These are phyloP conservation scores for Abelmoschus esculentus DNA, from an alignment of 345 rosid genomes.

Conservation along the genomic window DNA sequence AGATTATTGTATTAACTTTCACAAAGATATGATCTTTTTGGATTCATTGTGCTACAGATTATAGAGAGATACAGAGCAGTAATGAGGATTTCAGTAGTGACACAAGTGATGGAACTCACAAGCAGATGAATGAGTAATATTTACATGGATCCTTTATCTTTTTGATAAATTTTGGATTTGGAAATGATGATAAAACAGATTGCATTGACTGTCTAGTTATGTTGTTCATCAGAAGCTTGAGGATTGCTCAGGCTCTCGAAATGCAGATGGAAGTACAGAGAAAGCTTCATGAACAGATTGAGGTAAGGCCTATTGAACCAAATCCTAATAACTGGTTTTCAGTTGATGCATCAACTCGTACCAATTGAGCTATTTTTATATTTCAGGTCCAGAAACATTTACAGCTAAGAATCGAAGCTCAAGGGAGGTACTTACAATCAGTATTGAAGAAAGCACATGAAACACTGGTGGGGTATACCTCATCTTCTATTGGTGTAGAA, in stretches of 20 bases:
- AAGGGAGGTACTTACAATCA: neutral
- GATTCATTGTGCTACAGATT: conserved; percentile 28
- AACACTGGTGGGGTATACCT: neutral
- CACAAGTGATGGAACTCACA: conserved; percentile 29
- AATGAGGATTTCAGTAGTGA: conserved; percentile 18
- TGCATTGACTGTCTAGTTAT: conserved; percentile 6
- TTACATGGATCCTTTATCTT: conserved; percentile 1
- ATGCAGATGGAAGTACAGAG: conserved; percentile 92
- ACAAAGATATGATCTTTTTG: neutral
- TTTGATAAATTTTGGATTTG: conserved; percentile 10
- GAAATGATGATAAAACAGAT: neutral
- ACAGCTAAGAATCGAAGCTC: neutral
- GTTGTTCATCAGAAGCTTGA: conserved; percentile 45
- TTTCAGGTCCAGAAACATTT: neutral
- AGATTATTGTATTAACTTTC: neutral
- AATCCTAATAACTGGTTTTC: neutral
- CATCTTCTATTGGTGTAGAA: neutral
- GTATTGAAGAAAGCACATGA: neutral
- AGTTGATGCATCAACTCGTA: conserved; percentile 2
- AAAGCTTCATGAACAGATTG: conserved; percentile 88
- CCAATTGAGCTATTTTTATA: neutral
- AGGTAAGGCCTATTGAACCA: conserved; percentile 26
- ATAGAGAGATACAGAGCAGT: conserved; percentile 34
- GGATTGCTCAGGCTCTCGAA: conserved; percentile 73
- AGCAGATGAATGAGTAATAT: conserved; percentile 57